These are phyloP conservation scores for Nepenthes alata DNA, from an alignment of 179 eudicot genomes.

Conservation along the genomic window DNA sequence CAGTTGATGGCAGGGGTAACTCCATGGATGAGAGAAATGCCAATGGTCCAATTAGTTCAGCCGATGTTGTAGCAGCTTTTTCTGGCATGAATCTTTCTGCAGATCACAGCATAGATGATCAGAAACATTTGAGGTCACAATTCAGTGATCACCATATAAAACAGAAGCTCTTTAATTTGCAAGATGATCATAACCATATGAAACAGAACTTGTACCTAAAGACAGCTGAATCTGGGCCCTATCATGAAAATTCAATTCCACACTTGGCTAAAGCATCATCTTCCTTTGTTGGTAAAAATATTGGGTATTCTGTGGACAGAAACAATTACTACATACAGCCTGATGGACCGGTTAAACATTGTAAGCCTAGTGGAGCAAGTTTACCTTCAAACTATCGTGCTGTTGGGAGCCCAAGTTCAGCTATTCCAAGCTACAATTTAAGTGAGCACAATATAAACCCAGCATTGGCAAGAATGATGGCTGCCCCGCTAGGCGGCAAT, in stretches of 20 bases:
- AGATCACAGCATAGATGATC: constrained; percentile 42
- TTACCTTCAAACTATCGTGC: constrained; percentile 46
- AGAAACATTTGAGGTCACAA: constrained; percentile 40
- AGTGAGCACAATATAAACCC: constrained; percentile 62
- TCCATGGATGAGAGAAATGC: constrained; percentile 49
- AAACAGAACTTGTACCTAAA: constrained; percentile 30
- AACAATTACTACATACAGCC: constrained; percentile 24
- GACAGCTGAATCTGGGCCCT: constrained; percentile 35
- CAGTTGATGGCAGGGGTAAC: constrained; percentile 59
- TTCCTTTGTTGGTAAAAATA: constrained; percentile 21
- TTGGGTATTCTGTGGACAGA: constrained; percentile 20
- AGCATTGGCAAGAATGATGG: constrained; percentile 55
- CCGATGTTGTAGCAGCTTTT: constrained; percentile 59
- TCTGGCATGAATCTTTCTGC: constrained; percentile 67
- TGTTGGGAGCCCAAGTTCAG: constrained; percentile 44
- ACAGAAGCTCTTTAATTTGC: constrained; percentile 35
- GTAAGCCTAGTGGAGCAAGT: constrained; percentile 36
- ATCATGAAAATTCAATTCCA: constrained; percentile 34
- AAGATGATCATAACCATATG: constrained; percentile 35
- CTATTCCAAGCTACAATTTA: constrained; percentile 53
- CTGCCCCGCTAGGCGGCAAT: constrained; percentile 47
- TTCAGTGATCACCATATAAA: constrained; percentile 35
- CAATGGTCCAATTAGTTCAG: constrained; percentile 40
- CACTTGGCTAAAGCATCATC: constrained; percentile 26
- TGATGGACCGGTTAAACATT: constrained; percentile 42